Conservation (phyloP, 2,329 filamentous ascomycete species). For the Aspergillus felis region DNA sequence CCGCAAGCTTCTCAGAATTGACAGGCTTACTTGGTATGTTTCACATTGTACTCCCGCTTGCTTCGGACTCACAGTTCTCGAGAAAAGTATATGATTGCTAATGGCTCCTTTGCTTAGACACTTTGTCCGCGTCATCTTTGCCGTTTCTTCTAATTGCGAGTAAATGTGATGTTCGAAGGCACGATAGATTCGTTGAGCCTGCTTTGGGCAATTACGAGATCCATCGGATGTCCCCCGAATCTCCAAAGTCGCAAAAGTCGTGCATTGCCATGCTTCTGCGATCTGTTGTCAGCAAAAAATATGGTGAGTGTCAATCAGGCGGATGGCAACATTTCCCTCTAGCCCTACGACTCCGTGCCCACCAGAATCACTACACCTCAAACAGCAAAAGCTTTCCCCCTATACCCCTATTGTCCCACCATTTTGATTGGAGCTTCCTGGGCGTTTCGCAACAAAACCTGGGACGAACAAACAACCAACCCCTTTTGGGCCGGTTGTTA, state of each 20-base stretch:
- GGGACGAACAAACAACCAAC: constrained; percentile 6
- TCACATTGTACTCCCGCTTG: constrained; percentile 1
- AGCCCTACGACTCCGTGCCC: neutral
- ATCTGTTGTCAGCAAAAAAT: constrained; percentile 63
- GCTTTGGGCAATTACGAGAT: constrained; percentile 67
- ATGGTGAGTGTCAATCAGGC: constrained; percentile 54
- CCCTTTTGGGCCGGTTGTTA: constrained; percentile 9
- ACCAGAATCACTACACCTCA: neutral
- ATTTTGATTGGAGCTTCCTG: neutral
- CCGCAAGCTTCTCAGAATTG: constrained; percentile 68
- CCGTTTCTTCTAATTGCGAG: constrained; percentile 80
- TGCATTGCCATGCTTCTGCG: constrained; percentile 73
- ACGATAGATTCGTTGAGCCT: constrained; percentile 67
- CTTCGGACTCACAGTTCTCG: neutral
- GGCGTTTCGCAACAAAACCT: neutral
- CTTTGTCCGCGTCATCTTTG: constrained; percentile 66
- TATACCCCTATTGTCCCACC: neutral
- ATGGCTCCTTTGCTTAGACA: constrained; percentile 50
- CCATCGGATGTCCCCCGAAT: constrained; percentile 68
- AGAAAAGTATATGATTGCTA: neutral
- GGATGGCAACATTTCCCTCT: neutral
- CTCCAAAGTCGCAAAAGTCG: constrained; percentile 67
- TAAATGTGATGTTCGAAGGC: constrained; percentile 78
- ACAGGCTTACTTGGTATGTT: constrained; percentile 74
- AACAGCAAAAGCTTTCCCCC: neutral